phyloP scores from a whole-genome alignment of 2,329 filamentous ascomycete species.

The Exserohilum turcica region DNA sequence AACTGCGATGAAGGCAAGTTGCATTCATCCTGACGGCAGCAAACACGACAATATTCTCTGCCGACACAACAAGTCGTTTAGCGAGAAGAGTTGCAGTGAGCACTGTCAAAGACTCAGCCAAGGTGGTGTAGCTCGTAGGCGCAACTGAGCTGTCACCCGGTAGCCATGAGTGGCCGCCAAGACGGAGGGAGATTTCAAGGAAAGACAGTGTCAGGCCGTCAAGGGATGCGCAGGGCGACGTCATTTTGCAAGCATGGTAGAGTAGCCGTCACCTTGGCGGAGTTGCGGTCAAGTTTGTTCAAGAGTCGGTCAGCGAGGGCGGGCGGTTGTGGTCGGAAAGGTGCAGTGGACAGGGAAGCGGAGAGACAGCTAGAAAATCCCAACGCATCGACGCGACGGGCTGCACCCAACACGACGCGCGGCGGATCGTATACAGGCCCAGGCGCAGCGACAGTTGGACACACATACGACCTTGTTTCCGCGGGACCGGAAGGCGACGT shows the following conservation, averaged over 20 bases:
- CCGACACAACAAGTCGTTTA: too few relatives aligned
- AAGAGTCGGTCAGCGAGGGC: slow-evolving; percentile 15
- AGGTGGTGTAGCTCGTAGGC: neutral
- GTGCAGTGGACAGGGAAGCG: slow-evolving; percentile 2
- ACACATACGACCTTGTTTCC: slow-evolving; percentile 4
- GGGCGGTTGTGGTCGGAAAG: neutral
- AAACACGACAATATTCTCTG: too few relatives aligned
- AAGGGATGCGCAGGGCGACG: neutral
- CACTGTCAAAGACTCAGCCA: too few relatives aligned
- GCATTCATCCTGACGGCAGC: too few relatives aligned
- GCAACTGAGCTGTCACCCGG: neutral
- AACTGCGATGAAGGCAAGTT: too few relatives aligned
- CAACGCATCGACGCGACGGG: slow-evolving; percentile 4
- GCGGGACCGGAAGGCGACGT: slow-evolving; percentile 8
- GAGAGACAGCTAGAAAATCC: neutral
- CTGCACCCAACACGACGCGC: slow-evolving; percentile 8
- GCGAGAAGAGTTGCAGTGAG: too few relatives aligned
- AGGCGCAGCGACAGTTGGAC: slow-evolving; percentile 5
- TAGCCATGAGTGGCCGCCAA: neutral
- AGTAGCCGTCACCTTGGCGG: neutral
- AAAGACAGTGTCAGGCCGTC: neutral
- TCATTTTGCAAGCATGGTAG: too few relatives aligned
- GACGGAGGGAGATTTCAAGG: neutral
- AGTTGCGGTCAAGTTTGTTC: slow-evolving; percentile 16
- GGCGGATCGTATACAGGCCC: neutral